Conservation (phyloP, 2,329 filamentous ascomycete genomes). For the Mycosphaerella sp. region DNA sequence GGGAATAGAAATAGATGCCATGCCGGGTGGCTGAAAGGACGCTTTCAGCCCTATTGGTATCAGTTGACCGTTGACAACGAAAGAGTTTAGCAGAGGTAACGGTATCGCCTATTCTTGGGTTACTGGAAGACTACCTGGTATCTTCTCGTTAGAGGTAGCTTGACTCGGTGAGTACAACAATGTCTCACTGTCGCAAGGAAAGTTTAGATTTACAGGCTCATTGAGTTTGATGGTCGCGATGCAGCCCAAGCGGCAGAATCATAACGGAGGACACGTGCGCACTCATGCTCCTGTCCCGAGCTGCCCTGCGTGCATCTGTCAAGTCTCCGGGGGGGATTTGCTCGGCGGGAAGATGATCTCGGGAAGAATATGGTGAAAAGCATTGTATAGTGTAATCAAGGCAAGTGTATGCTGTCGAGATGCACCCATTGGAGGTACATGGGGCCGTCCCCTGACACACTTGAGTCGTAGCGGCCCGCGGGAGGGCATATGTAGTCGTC, state of each 20-base stretch:
- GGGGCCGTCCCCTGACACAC: no score
- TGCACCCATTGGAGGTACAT: not conserved
- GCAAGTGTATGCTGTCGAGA: not conserved
- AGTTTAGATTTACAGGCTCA: not conserved
- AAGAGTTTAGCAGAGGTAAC: no score
- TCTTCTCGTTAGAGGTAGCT: not conserved
- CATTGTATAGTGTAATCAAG: not conserved
- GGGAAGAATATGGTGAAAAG: not conserved
- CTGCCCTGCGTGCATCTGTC: not conserved
- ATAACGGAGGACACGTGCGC: not conserved
- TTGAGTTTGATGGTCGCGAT: not conserved
- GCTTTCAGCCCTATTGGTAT: no score
- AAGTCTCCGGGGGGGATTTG: not conserved
- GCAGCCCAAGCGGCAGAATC: not conserved
- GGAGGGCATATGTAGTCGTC: not conserved
- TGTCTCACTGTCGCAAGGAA: not conserved
- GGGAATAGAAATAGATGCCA: no score
- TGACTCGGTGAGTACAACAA: not conserved
- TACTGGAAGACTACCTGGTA: no score
- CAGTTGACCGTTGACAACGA: no score
- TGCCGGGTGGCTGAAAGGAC: no score
- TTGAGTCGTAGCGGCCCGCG: no score
- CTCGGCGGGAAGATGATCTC: not conserved
- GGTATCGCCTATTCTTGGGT: no score
- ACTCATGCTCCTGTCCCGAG: not conserved